Conservation (phyloP, 352 stramenopile species). For the Thraustochytrium striatum region DNA sequence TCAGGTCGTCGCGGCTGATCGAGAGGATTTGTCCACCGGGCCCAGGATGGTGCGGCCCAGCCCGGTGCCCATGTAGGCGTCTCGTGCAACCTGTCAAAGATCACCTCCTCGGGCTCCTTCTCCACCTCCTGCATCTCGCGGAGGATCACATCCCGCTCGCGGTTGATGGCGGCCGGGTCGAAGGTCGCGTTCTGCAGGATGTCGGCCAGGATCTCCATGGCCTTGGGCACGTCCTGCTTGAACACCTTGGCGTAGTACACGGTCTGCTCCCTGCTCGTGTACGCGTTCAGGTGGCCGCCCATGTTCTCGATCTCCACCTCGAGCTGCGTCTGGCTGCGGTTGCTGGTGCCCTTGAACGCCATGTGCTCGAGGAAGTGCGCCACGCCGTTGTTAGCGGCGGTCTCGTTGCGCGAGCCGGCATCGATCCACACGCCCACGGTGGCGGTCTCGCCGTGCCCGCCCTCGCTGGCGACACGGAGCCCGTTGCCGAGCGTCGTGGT, state of each 20-base stretch:
- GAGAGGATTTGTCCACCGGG: slow-evolving; percentile 94
- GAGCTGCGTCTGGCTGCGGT: slow-evolving; percentile 93
- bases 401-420: slow-evolving; percentile 95
- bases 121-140: slow-evolving; percentile 94
- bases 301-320: slow-evolving; percentile 99
- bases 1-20: slow-evolving; percentile 87
- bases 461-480: slow-evolving; percentile 93
- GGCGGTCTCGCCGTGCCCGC: slow-evolving; percentile 91
- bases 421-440: slow-evolving; percentile 97
- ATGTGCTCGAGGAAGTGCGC: slow-evolving; percentile 99
- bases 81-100: slow-evolving; percentile 98
- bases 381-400: slow-evolving; percentile 93
- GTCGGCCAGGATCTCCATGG: slow-evolving; percentile 98
- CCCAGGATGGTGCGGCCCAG: slow-evolving; percentile 98
- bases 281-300: slow-evolving; percentile 90
- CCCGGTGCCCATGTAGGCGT: slow-evolving; percentile 95
- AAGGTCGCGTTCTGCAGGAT: slow-evolving; percentile 98
- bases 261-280: slow-evolving; percentile 97
- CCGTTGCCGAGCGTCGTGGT: slow-evolving; percentile 92
- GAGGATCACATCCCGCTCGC: slow-evolving; percentile 97
- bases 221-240: slow-evolving; percentile 93
- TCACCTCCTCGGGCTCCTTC: slow-evolving; percentile 80
- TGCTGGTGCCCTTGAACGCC: slow-evolving; percentile 98
- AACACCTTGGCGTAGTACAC: slow-evolving; percentile 99
- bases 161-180: slow-evolving; percentile 88